Evolutionary conservation across 169 alveolate species (phyloP), one percentile per base, ranked within the genome.

Genomic region (Cryptosporidium canis): DNA sequence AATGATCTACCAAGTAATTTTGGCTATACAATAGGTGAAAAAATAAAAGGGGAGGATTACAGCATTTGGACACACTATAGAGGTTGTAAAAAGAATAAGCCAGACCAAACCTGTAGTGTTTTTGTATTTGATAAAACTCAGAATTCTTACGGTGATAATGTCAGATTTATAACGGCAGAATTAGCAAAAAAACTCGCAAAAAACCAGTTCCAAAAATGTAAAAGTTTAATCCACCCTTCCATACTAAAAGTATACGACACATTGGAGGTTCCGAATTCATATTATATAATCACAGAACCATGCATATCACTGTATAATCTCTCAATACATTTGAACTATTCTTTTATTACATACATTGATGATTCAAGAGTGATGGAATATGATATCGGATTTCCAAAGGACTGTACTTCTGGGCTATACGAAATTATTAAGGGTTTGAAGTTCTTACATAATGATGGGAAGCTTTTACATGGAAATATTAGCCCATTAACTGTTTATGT

Each of bases 21-120:
- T 77, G 87, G 87, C 16, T 77, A 77, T 77, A 58, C 63, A 16
- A 77, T 77, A 77, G 87, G 87, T 9, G 87, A 77, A 35, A 77
- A 55, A 44, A 27, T 77, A 12, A 41, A 70, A 51, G 84, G 84
- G 2, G 87, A 77, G 29, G 87, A 58, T 8, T 58, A 77, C 31
- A 77, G 77, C 27, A 58, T 77, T 55, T 77, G 87, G 87, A 61
- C 72, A 21, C 87, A 77, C 27, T 77, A 77, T 45, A 77, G 72
- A 58, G 87, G 87, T 12, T 77, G 12, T 39, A 77, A 58, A 39
- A 77, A 77, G 64, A 77, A 77, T 58, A 77, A 63, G 21, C 72
- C 72, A 18, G 87, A 77, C 8, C 70, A 55, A 27, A 39, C 72
- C 18, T 77, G 87, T 29, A 77, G 87, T 61, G 58, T 77, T 56